Conservation (phyloP, 495 filamentous ascomycete species). For the Talaromyces wortmannii region DNA sequence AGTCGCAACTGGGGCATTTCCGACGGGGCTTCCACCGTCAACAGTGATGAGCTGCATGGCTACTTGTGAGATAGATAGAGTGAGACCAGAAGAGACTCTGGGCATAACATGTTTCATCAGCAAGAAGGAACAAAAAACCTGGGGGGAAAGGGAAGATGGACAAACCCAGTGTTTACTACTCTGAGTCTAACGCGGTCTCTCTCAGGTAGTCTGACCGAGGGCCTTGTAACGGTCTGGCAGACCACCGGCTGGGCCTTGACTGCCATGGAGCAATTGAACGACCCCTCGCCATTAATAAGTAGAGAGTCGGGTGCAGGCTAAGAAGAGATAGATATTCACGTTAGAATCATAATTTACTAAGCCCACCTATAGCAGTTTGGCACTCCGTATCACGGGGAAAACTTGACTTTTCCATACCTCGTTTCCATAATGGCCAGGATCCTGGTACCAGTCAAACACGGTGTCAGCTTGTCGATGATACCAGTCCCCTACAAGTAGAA, state of each 20-base stretch:
- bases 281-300: conserved; percentile 40
- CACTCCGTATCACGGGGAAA: not conserved
- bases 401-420: conserved; percentile 21
- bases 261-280: conserved; percentile 41
- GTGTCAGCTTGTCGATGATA: conserved; percentile 35
- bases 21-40: conserved; percentile 31
- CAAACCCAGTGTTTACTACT: not conserved
- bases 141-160: not conserved
- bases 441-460: conserved; percentile 38
- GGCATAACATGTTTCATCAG: not conserved
- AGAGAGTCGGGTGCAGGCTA: conserved; percentile 45
- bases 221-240: not conserved
- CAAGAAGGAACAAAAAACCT: not conserved
- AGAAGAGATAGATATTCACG: not conserved
- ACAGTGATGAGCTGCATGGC: conserved; percentile 25
- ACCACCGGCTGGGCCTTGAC: conserved; percentile 34
- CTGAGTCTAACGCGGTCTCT: not conserved
- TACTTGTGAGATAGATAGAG: conserved; percentile 20
- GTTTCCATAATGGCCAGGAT: conserved; percentile 32
- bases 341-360: not conserved
- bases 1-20: conserved; percentile 7
- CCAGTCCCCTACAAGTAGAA: conserved; percentile 47
- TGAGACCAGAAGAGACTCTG: not conserved
- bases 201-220: not conserved
- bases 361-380: too few species aligned